Percentiles rank a stretch among this genome's conserved stretches.
Conservation (phyloP, 441 rosid genomes). For the Mallotus japonicus region DNA sequence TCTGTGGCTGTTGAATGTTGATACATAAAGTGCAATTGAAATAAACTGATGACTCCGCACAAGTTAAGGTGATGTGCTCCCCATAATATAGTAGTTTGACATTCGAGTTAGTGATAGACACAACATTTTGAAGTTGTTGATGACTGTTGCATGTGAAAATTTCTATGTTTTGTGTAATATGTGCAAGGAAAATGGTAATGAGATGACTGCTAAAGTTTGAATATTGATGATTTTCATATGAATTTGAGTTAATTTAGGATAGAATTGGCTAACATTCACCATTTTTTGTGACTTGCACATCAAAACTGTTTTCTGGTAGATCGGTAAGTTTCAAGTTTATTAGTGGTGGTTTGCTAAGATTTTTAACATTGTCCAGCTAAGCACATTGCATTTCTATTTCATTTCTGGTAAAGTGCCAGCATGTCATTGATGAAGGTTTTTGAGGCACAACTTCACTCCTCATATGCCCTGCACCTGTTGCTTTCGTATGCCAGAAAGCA, state of each 20-base stretch:
- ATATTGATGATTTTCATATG: background rate
- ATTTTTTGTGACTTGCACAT: background rate
- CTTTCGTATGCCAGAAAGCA: background rate
- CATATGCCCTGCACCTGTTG: background rate
- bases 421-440: background rate
- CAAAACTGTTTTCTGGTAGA: background rate
- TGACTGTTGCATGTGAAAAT: background rate
- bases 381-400: background rate
- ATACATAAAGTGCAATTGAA: background rate
- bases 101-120: slow-evolving; percentile 1
- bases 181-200: background rate
- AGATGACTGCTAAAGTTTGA: background rate
- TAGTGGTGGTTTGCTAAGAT: background rate
- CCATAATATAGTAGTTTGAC: background rate
- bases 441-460: background rate
- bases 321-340: background rate
- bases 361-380: background rate
- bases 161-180: background rate
- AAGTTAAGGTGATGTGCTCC: background rate
- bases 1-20: background rate
- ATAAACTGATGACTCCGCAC: background rate
- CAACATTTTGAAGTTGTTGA: background rate
- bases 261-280: background rate
- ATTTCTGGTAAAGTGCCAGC: background rate
- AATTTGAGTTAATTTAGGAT: slow-evolving; percentile 1